Evolutionary conservation across 768 basidiomycete genomes (phyloP), one percentile per base, ranked within the genome.

Genomic region (Boletus rufocinnamomeus): DNA sequence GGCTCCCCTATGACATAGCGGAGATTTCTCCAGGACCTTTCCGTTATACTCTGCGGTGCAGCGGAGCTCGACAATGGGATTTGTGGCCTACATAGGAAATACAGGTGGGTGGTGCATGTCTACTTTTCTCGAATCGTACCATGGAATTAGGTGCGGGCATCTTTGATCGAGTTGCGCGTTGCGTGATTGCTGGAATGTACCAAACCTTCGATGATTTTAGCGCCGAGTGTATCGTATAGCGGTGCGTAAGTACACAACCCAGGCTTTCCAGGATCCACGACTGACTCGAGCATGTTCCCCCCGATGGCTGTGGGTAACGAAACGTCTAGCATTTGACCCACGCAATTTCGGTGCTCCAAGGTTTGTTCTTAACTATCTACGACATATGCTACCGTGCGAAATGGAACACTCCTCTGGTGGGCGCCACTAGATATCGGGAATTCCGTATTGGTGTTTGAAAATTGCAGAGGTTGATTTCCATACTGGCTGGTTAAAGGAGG

Each of bases 401-500:
- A 59, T 63, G 43, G 66, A 69, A 66, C 45, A 32, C 45, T 62
- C 57, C 28, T 35, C 61, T 49, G 61, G 46, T 65, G 46, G 32
- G 63, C 69, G 63, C 69, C 67, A 69, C 62, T 7, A 59, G 69
- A 69, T 71, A 72, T 57, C 64, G 54, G 50, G 50, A 56, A 56
- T 61, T 61, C 63, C 46, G 48, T 60, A 58, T 57, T 51, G 44
- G 54, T 44, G 63, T 69, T 66, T 70, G 64, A 56, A 71, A 59
- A 52, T 48, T 55, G 48, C 40, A 37, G 56, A 56, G 56, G 46
- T 43, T 54, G 53, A 32, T 60, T 41, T 62, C 53, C 51, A 46
- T 50, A 45, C 13, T n/a, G 17, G 16, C 25, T 19, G 19, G 21
- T 40, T 32, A 51, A 62, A 53, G 59, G 57, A 48, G 58, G 48